Conservation (phyloP, 306 rosid species). For the Lathyrus oleraceus region DNA sequence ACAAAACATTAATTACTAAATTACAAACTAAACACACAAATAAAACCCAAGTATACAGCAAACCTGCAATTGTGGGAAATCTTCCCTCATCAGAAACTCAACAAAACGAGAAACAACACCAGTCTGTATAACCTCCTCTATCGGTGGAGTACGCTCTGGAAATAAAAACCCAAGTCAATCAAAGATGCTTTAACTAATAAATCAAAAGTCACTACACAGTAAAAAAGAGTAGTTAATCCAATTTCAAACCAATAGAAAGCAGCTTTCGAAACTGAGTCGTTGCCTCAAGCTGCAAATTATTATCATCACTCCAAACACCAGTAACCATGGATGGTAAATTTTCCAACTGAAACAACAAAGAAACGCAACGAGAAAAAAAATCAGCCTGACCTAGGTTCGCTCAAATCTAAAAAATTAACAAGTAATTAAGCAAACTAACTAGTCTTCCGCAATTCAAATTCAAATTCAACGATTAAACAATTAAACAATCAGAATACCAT, state of each 20-base stretch:
- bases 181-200: background rate
- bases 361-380: background rate
- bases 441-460: background rate
- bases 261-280: constrained; percentile 95
- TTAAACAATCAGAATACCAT: constrained; percentile 2
- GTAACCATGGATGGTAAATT: constrained; percentile 91
- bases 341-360: constrained; percentile 68
- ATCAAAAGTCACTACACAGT: background rate
- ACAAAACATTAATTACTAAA: background rate
- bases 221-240: background rate
- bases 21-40: background rate
- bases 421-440: background rate
- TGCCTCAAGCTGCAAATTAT: constrained; percentile 75
- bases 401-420: background rate
- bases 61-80: constrained; percentile 94
- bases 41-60: constrained; percentile 3
- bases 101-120: constrained; percentile 97
- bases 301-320: constrained; percentile 84
- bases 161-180: constrained; percentile 1
- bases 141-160: constrained; percentile 89
- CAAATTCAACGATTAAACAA: background rate
- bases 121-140: constrained; percentile 92
- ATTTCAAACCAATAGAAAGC: constrained; percentile 81
- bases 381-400: background rate
- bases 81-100: constrained; percentile 87